Evolutionary conservation across 1,284 basidiomycete genomes (phyloP), one percentile per base, ranked within the genome.

Genomic region (Schizophyllum amplum): DNA sequence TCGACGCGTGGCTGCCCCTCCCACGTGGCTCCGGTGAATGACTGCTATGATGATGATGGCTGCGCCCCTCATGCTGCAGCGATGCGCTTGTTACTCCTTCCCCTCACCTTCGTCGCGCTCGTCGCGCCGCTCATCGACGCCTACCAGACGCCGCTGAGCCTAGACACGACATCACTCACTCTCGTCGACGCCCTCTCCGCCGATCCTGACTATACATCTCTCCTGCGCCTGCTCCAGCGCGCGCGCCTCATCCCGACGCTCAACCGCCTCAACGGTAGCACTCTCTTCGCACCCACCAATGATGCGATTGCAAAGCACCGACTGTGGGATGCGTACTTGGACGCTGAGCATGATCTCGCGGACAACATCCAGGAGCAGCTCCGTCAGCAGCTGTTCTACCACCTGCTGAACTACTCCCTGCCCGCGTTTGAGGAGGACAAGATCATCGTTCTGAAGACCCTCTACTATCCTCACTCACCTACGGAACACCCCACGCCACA

Each of bases 251-350:
- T 99, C 52, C 97, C 97, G 0, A 92, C 92, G 7, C 78, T 99
- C 62, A 97, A 96, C 68, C 82, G 78, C 61, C 83, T 99, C 58
- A 84, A 89, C 55, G 84, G 79, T 46, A 81, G 82, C 66, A 97
- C 96, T 15, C 71, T 99, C 54, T 97, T 98, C 65, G 97, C 97
- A 0, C 97, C 97, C 0, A 98, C 92, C 17, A 94, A 99, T 71
- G 84, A 91, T 59, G 95, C 95, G 13, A 87, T 96, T 67, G 69
- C 81, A 61, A 76, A 74, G 33, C 75, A 84, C 61, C 54, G 69
- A n/a, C 67, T 85, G 9, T 86, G 83, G 85, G 66, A 68, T 25
- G 68, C 84, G 26, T 67, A 71, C 24, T 17, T 42, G 33, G 33
- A 42, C 33, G 17, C 11, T 17, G 33, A 17, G 7, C 74, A 77